phyloP scores from a whole-genome alignment of 2,329 filamentous ascomycete species.

The Alternaria burnsii region DNA sequence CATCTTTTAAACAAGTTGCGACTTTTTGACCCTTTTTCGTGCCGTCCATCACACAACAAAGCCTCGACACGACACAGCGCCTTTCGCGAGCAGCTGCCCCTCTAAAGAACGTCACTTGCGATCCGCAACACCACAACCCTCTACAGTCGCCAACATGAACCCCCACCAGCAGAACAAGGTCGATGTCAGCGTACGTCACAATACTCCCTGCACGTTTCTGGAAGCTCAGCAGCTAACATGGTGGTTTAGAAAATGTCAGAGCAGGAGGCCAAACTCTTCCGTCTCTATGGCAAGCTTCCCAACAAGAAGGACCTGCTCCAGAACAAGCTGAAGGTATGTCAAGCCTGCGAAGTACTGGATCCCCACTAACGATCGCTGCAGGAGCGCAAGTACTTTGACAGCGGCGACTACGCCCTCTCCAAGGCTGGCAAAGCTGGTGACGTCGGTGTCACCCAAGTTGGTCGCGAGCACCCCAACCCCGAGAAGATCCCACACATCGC shows the following conservation, averaged over 20 bases:
- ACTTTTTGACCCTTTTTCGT: constrained; percentile 30
- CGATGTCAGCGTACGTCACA: constrained; percentile 82
- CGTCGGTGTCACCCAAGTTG: constrained; percentile 91
- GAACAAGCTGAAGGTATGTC: constrained; percentile 86
- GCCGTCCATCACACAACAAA: constrained; percentile 34
- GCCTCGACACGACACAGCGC: constrained; percentile 34
- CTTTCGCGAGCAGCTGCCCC: constrained; percentile 20
- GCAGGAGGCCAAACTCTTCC: constrained; percentile 95
- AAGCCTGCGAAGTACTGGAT: neutral
- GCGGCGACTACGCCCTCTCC: constrained; percentile 93
- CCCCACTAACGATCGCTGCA: constrained; percentile 39
- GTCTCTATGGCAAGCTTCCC: constrained; percentile 96
- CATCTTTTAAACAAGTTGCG: constrained; percentile 30
- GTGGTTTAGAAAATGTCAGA: constrained; percentile 78
- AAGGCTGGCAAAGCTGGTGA: constrained; percentile 97
- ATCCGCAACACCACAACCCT: constrained; percentile 11
- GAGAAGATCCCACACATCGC: constrained; percentile 94
- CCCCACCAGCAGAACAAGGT: constrained; percentile 99
- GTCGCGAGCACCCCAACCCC: constrained; percentile 91
- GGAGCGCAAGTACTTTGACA: constrained; percentile 98
- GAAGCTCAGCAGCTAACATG: constrained; percentile 27
- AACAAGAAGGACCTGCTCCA: constrained; percentile 95
- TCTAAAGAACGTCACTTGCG: constrained; percentile 24
- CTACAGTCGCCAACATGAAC: constrained; percentile 70
- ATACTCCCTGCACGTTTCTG: constrained; percentile 23